Base-by-base conservation (phyloP, 2,329 filamentous ascomycete genomes). In the Fusarium cyanostomum region DNA sequence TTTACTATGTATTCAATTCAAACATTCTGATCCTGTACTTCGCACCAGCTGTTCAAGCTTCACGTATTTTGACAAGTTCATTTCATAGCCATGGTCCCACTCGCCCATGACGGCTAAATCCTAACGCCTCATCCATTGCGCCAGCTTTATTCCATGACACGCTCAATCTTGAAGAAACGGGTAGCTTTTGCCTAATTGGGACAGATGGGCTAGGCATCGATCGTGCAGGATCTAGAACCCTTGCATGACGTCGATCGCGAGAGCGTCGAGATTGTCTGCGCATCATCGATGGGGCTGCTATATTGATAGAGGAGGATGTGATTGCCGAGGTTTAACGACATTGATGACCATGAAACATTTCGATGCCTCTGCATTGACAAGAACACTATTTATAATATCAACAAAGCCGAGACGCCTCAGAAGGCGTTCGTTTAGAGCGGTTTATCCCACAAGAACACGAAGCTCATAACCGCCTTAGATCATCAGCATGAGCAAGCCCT, bases 401-500 rank as follows among this genome's bases (percentile, higher is more conserved):
- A 33, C 15, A 24, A 13, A 26, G 34, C n/a, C 1, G 9, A 18
- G 9, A n/a, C 31, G 15, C 8, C 16, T 39, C 27, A 3, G 3
- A 9, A 37, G 13, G 11, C n/a, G 16, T 15, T 26, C n/a, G 8
- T 27, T 13, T 16, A 7, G 21, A 13, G 10, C 9, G 3, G 31
- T n/a, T 34, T 16, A 11, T 27, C 21, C 15, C 8, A 24, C n/a
- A 26, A 15, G 16, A 3, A 3, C 12, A 10, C n/a, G 3, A 30
- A n/a, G n/a, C 18, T 8, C 16, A 6, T 8, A 37, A 9, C 11
- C 3, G 7, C 26, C 12, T 11, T 10, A 21, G 37, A 15, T 3
- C 28, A n/a, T 35, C 50, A 52, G 9, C 45, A 81, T 82, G 77
- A 80, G 80, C 33, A 77, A 77, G 31, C 82, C 82, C 16, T 84